Base-by-base conservation (phyloP, 140 eudicot species). In the Anethum foeniculum region DNA sequence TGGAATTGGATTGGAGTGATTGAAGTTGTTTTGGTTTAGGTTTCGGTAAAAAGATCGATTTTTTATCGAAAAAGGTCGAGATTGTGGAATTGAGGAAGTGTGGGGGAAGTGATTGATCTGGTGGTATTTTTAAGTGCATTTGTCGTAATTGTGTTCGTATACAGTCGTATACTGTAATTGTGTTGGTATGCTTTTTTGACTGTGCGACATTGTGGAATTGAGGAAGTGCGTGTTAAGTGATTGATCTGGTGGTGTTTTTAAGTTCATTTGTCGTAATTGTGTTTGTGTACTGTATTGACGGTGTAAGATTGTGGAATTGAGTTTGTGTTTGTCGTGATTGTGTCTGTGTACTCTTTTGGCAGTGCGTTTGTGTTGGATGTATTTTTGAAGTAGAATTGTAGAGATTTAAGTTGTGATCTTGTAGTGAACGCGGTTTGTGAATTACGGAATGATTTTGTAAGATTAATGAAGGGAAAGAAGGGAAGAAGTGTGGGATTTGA, bases 401-500 rank as follows among this genome's bases (percentile, higher is more conserved):
- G 69, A 23, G 67, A 10, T 2, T n/a, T 27, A 27, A 25, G 18
- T 62, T 6, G 18, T 25, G 71, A 62, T 62, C 36, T 62, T 36
- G 30, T 27, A n/a, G 25, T 62, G 2, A n/a, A 62, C 36, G 1
- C 2, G 36, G 71, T 62, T 62, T 62, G 71, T 62, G 71, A 11
- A 62, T 62, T 27, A 62, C 71, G 7, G 34, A 10, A 60, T n/a
- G 32, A 11, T 62, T 25, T 62, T 62, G 71, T 62, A 36, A 62
- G 71, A 2, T 62, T 62, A 62, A 62, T 62, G 71, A 62, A 62
- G 69, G 69, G 69, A 60, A 60, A 60, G 69, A 60, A 75, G 88
- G 85, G 84, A 78, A 80, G 76, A 82, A 23, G 82, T 18, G 81
- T 75, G 85, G 84, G 87, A 79, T 83, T 91, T 83, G 86, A 87